A percentile compares a stretch with the other conserved stretches of the same genome.
phyloP scores from a whole-genome alignment of 2,329 filamentous ascomycete genomes.

The Arthrobotrys sphaeroides region DNA sequence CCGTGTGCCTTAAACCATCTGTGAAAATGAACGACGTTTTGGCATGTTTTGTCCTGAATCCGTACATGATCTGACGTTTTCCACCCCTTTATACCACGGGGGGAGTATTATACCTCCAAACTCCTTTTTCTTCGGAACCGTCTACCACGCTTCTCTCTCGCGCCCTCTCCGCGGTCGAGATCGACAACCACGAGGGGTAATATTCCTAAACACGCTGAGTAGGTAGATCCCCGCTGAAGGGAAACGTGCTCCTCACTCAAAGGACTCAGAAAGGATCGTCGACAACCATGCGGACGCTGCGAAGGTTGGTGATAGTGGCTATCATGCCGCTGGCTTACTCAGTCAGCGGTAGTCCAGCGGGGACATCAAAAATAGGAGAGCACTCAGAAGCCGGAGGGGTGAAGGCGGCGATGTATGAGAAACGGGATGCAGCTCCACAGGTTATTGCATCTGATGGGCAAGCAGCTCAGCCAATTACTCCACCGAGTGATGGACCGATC shows the following conservation, averaged over 20 bases:
- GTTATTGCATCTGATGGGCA: not conserved
- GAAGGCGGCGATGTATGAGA: not conserved
- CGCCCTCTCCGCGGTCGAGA: not conserved
- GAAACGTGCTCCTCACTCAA: slow-evolving; percentile 1
- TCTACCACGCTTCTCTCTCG: slow-evolving; percentile 3
- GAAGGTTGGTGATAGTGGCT: slow-evolving; percentile 9
- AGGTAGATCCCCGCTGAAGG: too few relatives aligned
- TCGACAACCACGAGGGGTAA: slow-evolving; percentile 14
- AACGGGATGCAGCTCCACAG: not conserved
- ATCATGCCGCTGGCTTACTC: slow-evolving; percentile 16
- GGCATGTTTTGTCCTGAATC: too few relatives aligned
- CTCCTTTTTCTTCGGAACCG: slow-evolving; percentile 1
- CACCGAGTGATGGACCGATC: not conserved
- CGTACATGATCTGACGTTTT: slow-evolving; percentile 9
- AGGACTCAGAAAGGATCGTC: slow-evolving; percentile 1
- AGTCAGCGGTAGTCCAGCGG: not conserved
- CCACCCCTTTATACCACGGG: slow-evolving; percentile 5
- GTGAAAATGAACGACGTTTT: slow-evolving; percentile 12
- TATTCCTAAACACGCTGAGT: not conserved
- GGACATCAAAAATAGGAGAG: slow-evolving; percentile 2
- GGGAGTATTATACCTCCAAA: slow-evolving; percentile 26
- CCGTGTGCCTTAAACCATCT: slow-evolving; percentile 10
- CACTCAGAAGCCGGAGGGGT: not conserved
- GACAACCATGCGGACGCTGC: slow-evolving; percentile 16
- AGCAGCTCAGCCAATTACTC: not conserved